Percentiles rank a stretch among this genome's conserved stretches.
phyloP scores from a whole-genome alignment of 768 basidiomycete genomes.

The Tylopilus plumbeoviolaceoides region DNA sequence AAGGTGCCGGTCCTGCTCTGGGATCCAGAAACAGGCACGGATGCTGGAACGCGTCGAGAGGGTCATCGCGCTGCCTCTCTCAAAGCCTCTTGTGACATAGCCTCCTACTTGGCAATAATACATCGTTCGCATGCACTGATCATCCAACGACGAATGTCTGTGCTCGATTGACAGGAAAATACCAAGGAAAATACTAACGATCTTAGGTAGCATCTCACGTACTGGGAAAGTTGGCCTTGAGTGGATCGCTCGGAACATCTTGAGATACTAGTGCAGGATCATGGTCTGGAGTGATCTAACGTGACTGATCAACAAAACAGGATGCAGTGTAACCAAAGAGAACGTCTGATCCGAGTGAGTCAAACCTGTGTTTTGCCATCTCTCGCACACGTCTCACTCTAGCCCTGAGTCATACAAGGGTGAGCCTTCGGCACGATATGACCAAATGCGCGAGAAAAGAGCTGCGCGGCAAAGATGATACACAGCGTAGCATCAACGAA shows the following conservation, averaged over 20 bases:
- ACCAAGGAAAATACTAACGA: background rate
- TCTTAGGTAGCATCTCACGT: background rate
- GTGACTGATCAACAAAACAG: too few species aligned
- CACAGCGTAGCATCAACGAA: too few species aligned
- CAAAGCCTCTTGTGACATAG: background rate
- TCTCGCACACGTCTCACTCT: too few species aligned
- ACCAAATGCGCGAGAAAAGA: too few species aligned
- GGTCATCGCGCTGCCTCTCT: background rate
- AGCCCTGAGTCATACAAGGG: too few species aligned
- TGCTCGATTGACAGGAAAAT: too few species aligned
- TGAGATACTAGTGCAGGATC: background rate
- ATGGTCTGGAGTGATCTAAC: too few species aligned
- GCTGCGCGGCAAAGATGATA: too few species aligned
- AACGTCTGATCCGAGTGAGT: too few species aligned
- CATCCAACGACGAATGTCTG: background rate
- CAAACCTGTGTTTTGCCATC: too few species aligned
- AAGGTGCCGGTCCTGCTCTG: constrained; percentile 19
- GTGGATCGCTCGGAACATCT: background rate
- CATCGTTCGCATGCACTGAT: background rate
- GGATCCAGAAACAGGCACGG: constrained; percentile 13
- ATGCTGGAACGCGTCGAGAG: constrained; percentile 10
- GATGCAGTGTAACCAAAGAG: too few species aligned
- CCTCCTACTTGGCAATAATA: background rate
- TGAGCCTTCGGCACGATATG: too few species aligned
- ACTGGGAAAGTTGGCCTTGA: background rate